Evolutionary conservation across 164 flowering plant species (phyloP).

Genomic region (Annona cherimola): DNA sequence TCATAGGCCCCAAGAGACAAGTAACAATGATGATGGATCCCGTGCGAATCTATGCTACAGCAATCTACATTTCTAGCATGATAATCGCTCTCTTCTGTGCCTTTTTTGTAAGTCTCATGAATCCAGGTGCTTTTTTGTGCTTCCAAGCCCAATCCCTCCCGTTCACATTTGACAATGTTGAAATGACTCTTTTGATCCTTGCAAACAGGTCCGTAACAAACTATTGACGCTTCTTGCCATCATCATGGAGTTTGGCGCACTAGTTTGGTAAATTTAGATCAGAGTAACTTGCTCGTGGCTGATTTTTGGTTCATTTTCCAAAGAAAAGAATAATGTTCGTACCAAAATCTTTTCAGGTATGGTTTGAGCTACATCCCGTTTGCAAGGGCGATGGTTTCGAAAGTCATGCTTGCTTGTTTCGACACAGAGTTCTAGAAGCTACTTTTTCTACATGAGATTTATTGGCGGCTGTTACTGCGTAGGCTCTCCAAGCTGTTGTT

Average conservation of each 20-base stretch:
- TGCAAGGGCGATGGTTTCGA: constrained; percentile 81
- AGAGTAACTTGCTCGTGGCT: background rate
- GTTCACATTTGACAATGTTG: background rate
- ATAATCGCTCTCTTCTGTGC: constrained; percentile 81
- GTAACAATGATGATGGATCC: constrained; percentile 95
- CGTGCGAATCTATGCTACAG: constrained; percentile 91
- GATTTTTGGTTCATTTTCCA: background rate
- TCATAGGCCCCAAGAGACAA: constrained; percentile 89
- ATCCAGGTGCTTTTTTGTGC: background rate
- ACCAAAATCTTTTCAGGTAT: constrained; percentile 50
- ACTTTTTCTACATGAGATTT: background rate
- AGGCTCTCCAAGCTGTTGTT: background rate
- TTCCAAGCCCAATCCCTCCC: background rate
- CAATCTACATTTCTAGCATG: constrained; percentile 70
- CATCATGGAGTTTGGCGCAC: constrained; percentile 78
- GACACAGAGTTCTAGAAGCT: constrained; percentile 75
- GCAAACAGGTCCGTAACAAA: constrained; percentile 74
- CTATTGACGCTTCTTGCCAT: constrained; percentile 79
- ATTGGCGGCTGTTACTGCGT: background rate
- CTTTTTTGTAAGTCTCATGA: constrained; percentile 63
- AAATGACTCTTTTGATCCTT: background rate
- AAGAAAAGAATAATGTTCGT: background rate
- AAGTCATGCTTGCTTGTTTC: constrained; percentile 61
- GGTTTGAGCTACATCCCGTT: constrained; percentile 94
- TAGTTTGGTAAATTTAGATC: constrained; percentile 55